Conservation (phyloP, 441 rosid species). For the Eutrema salsugineum region DNA sequence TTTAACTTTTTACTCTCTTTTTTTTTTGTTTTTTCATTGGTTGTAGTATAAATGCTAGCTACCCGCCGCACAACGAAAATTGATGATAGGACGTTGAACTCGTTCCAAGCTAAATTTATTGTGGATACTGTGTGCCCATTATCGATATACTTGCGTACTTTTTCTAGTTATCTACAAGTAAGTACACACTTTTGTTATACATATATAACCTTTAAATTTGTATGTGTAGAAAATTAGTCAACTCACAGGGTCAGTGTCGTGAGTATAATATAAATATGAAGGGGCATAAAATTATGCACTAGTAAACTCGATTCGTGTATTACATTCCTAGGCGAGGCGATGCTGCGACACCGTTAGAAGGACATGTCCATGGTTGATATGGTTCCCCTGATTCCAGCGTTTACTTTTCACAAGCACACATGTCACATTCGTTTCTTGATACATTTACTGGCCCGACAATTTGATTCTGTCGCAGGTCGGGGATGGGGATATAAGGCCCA, state of each 20-base stretch:
- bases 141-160: neutral
- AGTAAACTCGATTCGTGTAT: no score
- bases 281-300: neutral
- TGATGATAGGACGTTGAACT: neutral
- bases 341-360: neutral
- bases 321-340: neutral
- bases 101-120: neutral
- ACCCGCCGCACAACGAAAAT: neutral
- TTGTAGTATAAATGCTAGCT: no score
- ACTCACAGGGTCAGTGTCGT: neutral
- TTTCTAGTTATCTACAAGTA: neutral
- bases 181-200: neutral
- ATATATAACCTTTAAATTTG: neutral
- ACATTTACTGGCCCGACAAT: no score
- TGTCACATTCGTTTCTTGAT: no score
- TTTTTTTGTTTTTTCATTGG: no score
- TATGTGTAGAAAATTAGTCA: neutral
- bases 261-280: neutral
- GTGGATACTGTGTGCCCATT: neutral
- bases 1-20: no score
- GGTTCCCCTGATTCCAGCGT: neutral
- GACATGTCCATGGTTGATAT: neutral
- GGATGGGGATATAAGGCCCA: neutral
- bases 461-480: neutral
- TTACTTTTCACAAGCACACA: no score